A percentile compares a stretch with the other conserved stretches of the same genome.
Conservation (phyloP, 208 protist genomes). For the Crithidia fasciculata region DNA sequence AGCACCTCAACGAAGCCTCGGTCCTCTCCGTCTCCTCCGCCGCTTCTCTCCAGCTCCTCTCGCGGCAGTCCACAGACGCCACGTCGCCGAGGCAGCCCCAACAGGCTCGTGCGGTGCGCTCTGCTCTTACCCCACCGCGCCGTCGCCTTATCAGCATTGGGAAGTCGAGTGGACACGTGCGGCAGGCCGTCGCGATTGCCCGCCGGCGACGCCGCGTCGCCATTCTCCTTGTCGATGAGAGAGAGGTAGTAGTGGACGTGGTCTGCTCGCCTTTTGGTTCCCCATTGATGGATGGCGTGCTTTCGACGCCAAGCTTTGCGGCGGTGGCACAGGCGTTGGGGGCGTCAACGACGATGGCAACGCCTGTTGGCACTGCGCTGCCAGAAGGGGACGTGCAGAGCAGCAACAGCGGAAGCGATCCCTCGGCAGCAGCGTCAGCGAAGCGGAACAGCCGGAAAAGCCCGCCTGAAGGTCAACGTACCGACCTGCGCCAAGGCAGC, state of each 20-base stretch:
- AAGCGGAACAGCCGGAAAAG: no score
- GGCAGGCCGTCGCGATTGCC: conserved; percentile 31
- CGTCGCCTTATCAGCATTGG: conserved; percentile 29
- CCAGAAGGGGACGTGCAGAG: not conserved
- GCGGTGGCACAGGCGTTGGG: no score
- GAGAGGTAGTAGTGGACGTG: conserved; percentile 2
- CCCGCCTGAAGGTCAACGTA: no score
- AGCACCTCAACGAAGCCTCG: not conserved
- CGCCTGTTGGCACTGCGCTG: not conserved
- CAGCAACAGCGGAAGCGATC: not conserved
- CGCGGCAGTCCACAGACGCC: conserved; percentile 9
- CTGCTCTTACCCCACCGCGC: conserved; percentile 4
- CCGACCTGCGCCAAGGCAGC: no score
- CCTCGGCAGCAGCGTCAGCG: not conserved
- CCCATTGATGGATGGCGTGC: no score
- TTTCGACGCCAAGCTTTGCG: no score
- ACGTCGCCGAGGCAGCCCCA: conserved; percentile 7
- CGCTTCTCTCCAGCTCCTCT: not conserved
- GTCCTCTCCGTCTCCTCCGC: conserved; percentile 11
- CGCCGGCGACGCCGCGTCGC: conserved; percentile 26
- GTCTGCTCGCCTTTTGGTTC: not conserved
- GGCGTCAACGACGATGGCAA: not conserved
- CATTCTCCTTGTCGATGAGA: conserved; percentile 32
- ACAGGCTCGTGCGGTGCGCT: not conserved
- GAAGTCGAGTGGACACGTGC: conserved; percentile 10